Conservation (phyloP, 148 eudicot genomes). For the Limonium bicolor region DNA sequence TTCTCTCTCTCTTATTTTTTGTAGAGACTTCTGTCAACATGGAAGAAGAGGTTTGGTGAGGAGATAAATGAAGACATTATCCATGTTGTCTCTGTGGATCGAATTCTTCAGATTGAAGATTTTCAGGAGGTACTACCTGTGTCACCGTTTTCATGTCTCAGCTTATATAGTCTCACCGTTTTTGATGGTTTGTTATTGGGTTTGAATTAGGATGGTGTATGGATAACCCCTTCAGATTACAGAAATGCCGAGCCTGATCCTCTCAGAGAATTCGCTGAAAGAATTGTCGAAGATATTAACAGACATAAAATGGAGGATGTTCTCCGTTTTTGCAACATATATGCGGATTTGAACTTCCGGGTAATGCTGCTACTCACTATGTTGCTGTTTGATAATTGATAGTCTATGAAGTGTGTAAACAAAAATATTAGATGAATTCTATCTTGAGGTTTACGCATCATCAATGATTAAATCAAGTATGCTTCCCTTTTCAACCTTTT, state of each 20-base stretch:
- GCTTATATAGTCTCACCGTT: too few species aligned
- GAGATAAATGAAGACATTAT: conserved; percentile 46
- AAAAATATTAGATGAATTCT: too few species aligned
- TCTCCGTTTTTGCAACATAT: conserved; percentile 68
- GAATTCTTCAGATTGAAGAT: conserved; percentile 72
- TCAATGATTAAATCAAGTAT: too few species aligned
- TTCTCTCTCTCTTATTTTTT: not conserved
- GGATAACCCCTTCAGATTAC: conserved; percentile 67
- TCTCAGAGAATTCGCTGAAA: conserved; percentile 69
- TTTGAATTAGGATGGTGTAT: conserved; percentile 61
- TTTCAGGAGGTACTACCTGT: conserved; percentile 70
- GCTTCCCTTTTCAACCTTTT: too few species aligned
- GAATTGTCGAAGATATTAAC: conserved; percentile 57
- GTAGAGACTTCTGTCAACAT: conserved; percentile 50
- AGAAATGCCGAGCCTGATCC: conserved; percentile 80
- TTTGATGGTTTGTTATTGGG: conserved; percentile 1
- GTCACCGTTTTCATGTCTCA: too few species aligned
- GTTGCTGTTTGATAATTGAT: too few species aligned
- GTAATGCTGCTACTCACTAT: too few species aligned
- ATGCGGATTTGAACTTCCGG: conserved; percentile 66
- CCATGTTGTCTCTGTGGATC: conserved; percentile 57
- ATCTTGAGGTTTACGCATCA: too few species aligned
- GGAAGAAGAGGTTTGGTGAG: conserved; percentile 70
- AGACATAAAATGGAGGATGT: conserved; percentile 70
- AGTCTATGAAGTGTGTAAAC: too few species aligned